Evolutionary conservation across 805 yeast genomes (phyloP).

Genomic region (Saturnispora quitensis): DNA sequence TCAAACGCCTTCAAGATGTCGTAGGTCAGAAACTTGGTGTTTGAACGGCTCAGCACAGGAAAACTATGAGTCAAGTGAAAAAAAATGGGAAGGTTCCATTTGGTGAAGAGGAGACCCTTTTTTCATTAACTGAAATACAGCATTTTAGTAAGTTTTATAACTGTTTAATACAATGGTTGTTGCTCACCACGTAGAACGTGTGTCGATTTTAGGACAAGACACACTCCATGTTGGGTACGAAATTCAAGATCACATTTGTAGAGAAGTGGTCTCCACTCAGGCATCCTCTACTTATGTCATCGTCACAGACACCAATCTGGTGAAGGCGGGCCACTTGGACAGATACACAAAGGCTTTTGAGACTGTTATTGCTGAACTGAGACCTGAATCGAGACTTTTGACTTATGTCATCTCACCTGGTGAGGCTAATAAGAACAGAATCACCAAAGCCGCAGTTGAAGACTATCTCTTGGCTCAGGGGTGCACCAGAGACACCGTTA

Average conservation of each 20-base stretch:
- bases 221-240: slow-evolving; percentile 86
- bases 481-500: slow-evolving; percentile 92
- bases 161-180: slow-evolving; percentile 2
- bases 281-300: slow-evolving; percentile 88
- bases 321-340: slow-evolving; percentile 51
- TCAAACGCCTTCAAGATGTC: neutral
- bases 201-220: slow-evolving; percentile 72
- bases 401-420: slow-evolving; percentile 82
- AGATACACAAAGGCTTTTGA: slow-evolving; percentile 37
- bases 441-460: slow-evolving; percentile 87
- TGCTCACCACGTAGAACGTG: slow-evolving; percentile 33
- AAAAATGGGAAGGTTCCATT: neutral
- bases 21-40: neutral
- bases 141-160: neutral
- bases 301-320: slow-evolving; percentile 78
- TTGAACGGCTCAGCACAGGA: neutral
- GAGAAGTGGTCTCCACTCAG: slow-evolving; percentile 49
- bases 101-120: neutral
- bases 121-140: neutral
- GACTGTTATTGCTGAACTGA: slow-evolving; percentile 24
- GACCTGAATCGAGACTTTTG: slow-evolving; percentile 58
- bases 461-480: slow-evolving; percentile 75
- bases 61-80: neutral
- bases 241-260: slow-evolving; percentile 64
- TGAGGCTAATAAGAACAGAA: slow-evolving; percentile 79